phyloP scores from a whole-genome alignment of 2,329 filamentous ascomycete genomes.

The Cordyceps cicadae region DNA sequence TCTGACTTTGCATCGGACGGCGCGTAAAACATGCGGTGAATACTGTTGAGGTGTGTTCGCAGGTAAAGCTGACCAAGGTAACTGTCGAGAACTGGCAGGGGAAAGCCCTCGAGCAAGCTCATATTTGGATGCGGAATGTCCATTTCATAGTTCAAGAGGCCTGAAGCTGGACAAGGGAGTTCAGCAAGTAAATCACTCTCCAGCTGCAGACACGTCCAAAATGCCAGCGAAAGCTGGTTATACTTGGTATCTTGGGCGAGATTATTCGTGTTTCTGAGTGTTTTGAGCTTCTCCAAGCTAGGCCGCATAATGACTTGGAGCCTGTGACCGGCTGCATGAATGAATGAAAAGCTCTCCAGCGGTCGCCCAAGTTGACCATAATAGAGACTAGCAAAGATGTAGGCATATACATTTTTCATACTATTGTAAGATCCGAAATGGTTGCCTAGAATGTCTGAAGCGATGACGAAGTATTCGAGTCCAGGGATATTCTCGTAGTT shows the following conservation, averaged over 20 bases:
- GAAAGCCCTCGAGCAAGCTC: conserved; percentile 33
- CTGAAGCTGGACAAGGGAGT: conserved; percentile 56
- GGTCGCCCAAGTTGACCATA: conserved; percentile 81
- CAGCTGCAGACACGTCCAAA: conserved; percentile 89
- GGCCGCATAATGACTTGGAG: conserved; percentile 68
- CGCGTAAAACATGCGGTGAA: conserved; percentile 46
- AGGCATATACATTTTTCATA: too few relatives aligned
- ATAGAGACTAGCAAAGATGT: conserved; percentile 79
- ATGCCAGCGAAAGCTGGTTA: conserved; percentile 66
- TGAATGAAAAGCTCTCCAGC: conserved; percentile 68
- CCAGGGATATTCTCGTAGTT: conserved; percentile 81
- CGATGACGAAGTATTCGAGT: conserved; percentile 79
- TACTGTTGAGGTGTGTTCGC: conserved; percentile 52
- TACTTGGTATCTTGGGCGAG: conserved; percentile 35
- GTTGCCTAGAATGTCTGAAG: conserved; percentile 79
- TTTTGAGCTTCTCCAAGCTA: conserved; percentile 42
- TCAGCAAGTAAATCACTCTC: conserved; percentile 65
- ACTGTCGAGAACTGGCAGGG: conserved; percentile 44
- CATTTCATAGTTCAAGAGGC: conserved; percentile 52
- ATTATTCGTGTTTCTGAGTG: conserved; percentile 28
- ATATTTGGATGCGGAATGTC: conserved; percentile 60
- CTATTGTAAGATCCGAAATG: conserved; percentile 71
- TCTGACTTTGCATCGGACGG: conserved; percentile 29
- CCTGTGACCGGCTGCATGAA: conserved; percentile 47
- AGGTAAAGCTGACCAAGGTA: conserved; percentile 58